Evolutionary conservation across 768 basidiomycete genomes (phyloP), one percentile per base, ranked within the genome.

Genomic region (Mycena filopes): DNA sequence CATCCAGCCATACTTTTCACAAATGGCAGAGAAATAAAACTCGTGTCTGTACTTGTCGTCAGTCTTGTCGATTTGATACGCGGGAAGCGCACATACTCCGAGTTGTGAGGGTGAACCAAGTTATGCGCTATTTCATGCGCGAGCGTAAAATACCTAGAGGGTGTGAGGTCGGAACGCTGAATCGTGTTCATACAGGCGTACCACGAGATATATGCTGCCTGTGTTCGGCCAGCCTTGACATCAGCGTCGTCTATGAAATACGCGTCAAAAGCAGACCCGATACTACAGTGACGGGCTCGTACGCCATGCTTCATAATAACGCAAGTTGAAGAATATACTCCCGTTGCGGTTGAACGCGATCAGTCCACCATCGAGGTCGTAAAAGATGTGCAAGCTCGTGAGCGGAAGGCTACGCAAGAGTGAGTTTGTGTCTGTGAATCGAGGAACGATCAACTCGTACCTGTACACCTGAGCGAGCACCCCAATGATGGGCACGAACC

Each of bases 61-160:
- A 56, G 36, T 7, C 16, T 33, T 25, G 41, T 33, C 57, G 20
- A 56, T 11, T 31, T 45, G 25, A 13, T n/a, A 15, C 2, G 16
- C 45, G 31, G 21, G 23, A 25, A 48, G 57, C n/a, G n/a, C 23
- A 51, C 63, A 4, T 40, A 60, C 73, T 96, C 91, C 1, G 93
- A 89, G 75, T 97, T 96, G 71, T 98, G 96, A 0, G 88, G 86
- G 43, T 88, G 83, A 18, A 96, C 90, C 2, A 98, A 80, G 72
- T 97, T 98, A 77, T 98, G 96, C 11, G 94, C 94, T 69, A 95
- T 92, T 73, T 95, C 95, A 74, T 98, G 97, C 0, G 96, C 95
- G 16, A 98, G 83, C 1, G 92, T 90, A 72, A 96, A 94, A 77
- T 91, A 99, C 93, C 92, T 92, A 68, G 10, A 36, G 25, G 20